A percentile compares a stretch with the other conserved stretches of the same genome.
Evolutionary conservation across 441 rosid species (phyloP).

Genomic region (Gossypium trilobum): DNA sequence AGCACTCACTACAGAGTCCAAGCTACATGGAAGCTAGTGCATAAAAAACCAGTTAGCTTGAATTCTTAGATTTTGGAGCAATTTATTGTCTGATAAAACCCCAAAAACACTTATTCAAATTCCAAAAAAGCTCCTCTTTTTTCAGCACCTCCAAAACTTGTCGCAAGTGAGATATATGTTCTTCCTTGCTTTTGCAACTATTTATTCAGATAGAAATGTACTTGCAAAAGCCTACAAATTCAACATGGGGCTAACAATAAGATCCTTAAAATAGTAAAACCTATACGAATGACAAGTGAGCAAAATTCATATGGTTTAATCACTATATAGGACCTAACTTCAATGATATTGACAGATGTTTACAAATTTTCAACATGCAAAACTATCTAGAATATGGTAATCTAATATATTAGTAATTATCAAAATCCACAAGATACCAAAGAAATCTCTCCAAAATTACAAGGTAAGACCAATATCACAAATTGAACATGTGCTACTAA

Average conservation of each 20-base stretch:
- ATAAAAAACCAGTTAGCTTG: background rate
- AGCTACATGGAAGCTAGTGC: background rate
- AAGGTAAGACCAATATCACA: background rate
- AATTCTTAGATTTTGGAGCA: background rate
- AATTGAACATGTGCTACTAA: background rate
- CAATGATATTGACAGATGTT: background rate
- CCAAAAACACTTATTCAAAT: background rate
- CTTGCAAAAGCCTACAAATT: background rate
- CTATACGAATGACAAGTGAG: background rate
- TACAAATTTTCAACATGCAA: background rate
- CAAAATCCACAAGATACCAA: background rate
- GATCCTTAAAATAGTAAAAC: background rate
- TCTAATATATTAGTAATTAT: background rate
- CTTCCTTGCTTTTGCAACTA: background rate
- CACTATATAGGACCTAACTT: background rate
- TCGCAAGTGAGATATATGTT: background rate
- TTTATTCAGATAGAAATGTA: background rate
- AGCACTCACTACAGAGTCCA: background rate
- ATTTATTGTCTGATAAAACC: background rate
- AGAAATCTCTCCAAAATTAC: background rate
- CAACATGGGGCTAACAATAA: background rate
- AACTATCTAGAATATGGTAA: background rate
- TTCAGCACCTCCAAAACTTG: background rate
- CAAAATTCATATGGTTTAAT: background rate
- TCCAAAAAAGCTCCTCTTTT: background rate